Evolutionary conservation across 352 stramenopile genomes (phyloP), one percentile per base, ranked within the genome.

Genomic region (Pythium brassicae): DNA sequence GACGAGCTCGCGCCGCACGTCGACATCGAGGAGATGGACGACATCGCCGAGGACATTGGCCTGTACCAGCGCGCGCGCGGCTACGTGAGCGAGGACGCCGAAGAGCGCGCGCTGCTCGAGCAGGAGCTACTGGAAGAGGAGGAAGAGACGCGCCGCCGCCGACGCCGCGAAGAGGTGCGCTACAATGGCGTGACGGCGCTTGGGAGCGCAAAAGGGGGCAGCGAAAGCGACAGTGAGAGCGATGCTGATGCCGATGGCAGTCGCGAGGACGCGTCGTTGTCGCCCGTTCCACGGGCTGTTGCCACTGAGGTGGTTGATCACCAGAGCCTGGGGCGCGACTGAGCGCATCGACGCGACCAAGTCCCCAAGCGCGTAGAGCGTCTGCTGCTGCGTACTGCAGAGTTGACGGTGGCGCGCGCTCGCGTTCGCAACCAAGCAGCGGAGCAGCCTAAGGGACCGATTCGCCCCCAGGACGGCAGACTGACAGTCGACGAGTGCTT

Each of bases 11-110:
- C 14, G 6, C 20, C n/a, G 7, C 22, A 59, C 27, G 20, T 52
- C 11, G 42, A 59, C 20, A 59, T 59, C 32, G 53, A 59, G 34
- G 27, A 52, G 19, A 50, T 59, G 42, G 53, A 52, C 12, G 53
- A 59, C 22, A 23, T 59, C 29, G 53, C 53, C 0, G 53, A 59
- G n/a, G 53, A 59, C 11, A 9, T 59, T 4, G 53, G 53, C 11
- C 53, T 59, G 27, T 59, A 59, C 43, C 42, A 52, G 53, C 53
- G 47, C 32, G 35, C 42, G n/a, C 35, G 11, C 8, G 53, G n/a
- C 27, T 58, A 45, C 20, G 42, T 51, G 40, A 58, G 53, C 20
- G 40, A 51, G 14, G 42, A 50, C 35, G 40, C 19, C 17, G 46
- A 52, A 35, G 46, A 52, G 9, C 35, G 19, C 12, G 35, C 8